phyloP scores from a whole-genome alignment of 257 asterid genomes.

The Thymus quinquecostatus region DNA sequence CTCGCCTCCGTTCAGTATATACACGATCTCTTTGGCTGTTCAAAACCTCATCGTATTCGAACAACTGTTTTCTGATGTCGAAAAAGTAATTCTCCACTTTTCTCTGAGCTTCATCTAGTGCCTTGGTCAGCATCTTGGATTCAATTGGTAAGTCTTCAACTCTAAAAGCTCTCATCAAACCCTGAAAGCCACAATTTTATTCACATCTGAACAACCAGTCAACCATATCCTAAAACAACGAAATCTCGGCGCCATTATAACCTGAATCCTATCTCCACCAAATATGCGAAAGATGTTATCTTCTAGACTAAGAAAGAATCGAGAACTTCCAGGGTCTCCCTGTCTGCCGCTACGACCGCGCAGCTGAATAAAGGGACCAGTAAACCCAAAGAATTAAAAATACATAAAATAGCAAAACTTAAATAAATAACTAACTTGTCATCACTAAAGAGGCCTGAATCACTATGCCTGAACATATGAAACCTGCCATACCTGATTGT shows the following conservation, averaged over 20 bases:
- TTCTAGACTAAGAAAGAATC: slow-evolving; percentile 98
- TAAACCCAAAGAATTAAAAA: slow-evolving; percentile 32
- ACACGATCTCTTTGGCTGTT: slow-evolving; percentile 99
- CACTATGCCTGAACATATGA: slow-evolving; percentile 30
- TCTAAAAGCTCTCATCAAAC: slow-evolving; percentile 98
- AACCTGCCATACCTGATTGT: slow-evolving; percentile 73
- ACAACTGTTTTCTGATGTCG: slow-evolving; percentile 92
- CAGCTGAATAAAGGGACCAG: slow-evolving; percentile 56
- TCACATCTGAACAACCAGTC: slow-evolving; percentile 28
- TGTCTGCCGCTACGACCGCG: slow-evolving; percentile 99
- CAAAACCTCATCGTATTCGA: slow-evolving; percentile 94
- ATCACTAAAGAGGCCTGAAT: slow-evolving; percentile 20
- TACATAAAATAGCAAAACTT: slow-evolving; percentile 15
- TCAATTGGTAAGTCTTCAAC: slow-evolving; percentile 98
- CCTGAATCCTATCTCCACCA: slow-evolving; percentile 99
- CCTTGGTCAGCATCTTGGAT: slow-evolving; percentile 97
- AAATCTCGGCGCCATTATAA: slow-evolving; percentile 31
- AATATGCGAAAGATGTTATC: slow-evolving; percentile 96
- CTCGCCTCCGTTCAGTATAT: slow-evolving; percentile 94
- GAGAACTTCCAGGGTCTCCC: slow-evolving; percentile 99
- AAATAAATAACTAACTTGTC: slow-evolving; percentile 15
- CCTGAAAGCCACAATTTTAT: slow-evolving; percentile 51
- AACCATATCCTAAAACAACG: slow-evolving; percentile 26
- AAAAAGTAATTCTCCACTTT: slow-evolving; percentile 98
- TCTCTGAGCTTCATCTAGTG: slow-evolving; percentile 98